phyloP scores from a whole-genome alignment of 169 alveolate species.

The Theileria annulata region DNA sequence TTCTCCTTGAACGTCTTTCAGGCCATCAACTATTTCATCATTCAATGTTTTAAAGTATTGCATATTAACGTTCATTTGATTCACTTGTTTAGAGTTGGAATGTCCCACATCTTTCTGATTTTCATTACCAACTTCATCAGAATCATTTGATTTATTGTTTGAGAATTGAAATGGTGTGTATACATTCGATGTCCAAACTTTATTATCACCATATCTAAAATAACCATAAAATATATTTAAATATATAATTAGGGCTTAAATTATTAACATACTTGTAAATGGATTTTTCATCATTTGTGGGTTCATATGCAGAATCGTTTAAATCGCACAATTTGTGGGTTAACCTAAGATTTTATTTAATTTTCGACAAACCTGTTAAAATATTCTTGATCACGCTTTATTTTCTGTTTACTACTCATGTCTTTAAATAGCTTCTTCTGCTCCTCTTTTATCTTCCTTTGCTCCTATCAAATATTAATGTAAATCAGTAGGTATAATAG shows the following conservation, averaged over 20 bases:
- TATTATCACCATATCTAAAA: conserved; percentile 25
- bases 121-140: not conserved
- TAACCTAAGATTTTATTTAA: conserved; percentile 17
- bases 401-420: conserved; percentile 22
- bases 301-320: conserved; percentile 28
- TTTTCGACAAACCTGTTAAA: conserved; percentile 25
- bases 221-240: too few relatives aligned
- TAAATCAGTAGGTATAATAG: too few relatives aligned
- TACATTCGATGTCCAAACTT: conserved; percentile 45
- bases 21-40: conserved; percentile 43
- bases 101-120: not conserved
- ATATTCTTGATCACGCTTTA: conserved; percentile 27
- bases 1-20: conserved; percentile 59
- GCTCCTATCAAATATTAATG: conserved; percentile 7
- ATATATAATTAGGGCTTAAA: not conserved
- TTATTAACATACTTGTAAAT: conserved; percentile 30
- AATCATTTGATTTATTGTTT: not conserved
- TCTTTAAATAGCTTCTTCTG: conserved; percentile 36
- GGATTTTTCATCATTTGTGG: conserved; percentile 36
- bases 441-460: conserved; percentile 22
- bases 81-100: not conserved
- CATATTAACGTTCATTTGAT: not conserved
- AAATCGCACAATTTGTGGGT: conserved; percentile 37
- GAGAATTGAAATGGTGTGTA: conserved; percentile 46
- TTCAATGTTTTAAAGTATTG: conserved; percentile 34